Base-by-base conservation (phyloP, 2,329 filamentous ascomycete genomes). In the Orbilia ellipsospora region DNA sequence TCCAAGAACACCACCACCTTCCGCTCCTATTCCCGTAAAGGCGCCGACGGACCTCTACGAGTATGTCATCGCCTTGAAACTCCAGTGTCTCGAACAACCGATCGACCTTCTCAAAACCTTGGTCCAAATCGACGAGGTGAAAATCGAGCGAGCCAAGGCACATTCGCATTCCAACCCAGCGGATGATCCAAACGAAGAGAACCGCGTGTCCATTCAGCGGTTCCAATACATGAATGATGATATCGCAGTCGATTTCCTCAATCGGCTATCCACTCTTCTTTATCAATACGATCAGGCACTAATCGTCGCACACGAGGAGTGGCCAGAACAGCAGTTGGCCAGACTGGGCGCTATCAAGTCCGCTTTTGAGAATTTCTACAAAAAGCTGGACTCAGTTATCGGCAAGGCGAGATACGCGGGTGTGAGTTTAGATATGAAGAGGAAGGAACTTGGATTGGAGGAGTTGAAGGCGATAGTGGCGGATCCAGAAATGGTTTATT, bases 171-270 rank as follows among this genome's bases (percentile, higher is more conserved):
- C 59, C 12, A 51, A 57, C 16, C 66, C 50, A 15, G 28, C 51
- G 36, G 50, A 15, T 2, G 52, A 59, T 1, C 13, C 8, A 40
- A 55, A 60, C 8, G 56, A 68, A 26, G 54, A 51, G 15, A 31
- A 45, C 7, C 28, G 54, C n/a, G 13, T 50, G 40, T 4, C 15
- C 15, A 52, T 57, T n/a, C 26, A 59, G 7, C 67, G 20, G 12
- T 72, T 72, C 20, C 67, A 51, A 15, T 72, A 64, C 48, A 16
- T 64, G 12, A 72, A 64, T 5, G 59, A 72, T 13, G 42, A 64
- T 10, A 31, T 64, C n/a, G 59, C 67, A 20, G 42, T 52, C 8
- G 57, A 64, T n/a, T 56, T 72, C 16, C 51, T 64, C 12, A 44
- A 48, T 10, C 51, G 52, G n/a, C n/a, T 64, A 18, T 31, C 20